Evolutionary conservation across 1,139 yeast species (phyloP).

Genomic region (Yamadazyma spencermartinsiae): DNA sequence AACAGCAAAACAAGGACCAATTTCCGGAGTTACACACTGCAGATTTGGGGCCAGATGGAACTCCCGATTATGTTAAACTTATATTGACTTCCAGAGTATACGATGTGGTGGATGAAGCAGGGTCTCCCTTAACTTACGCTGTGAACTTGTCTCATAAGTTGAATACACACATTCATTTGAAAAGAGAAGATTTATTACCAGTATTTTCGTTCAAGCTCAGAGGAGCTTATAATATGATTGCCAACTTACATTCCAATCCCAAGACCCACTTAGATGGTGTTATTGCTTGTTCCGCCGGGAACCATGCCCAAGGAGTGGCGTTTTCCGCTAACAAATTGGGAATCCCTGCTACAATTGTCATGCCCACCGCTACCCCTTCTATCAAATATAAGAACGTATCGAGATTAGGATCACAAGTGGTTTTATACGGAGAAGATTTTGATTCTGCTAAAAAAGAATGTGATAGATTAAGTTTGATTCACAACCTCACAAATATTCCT

Average conservation of each 20-base stretch:
- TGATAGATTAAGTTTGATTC: slow-evolving; percentile 60
- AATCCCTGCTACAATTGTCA: slow-evolving; percentile 93
- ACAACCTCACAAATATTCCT: slow-evolving; percentile 85
- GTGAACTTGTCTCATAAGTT: slow-evolving; percentile 70
- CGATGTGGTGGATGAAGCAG: slow-evolving; percentile 78
- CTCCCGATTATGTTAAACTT: slow-evolving; percentile 90
- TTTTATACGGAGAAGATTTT: slow-evolving; percentile 88
- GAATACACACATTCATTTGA: slow-evolving; percentile 71
- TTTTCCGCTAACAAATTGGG: slow-evolving; percentile 80
- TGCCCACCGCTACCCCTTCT: slow-evolving; percentile 97
- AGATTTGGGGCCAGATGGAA: slow-evolving; percentile 59
- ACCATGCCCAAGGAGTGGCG: slow-evolving; percentile 99
- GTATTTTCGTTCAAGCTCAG: slow-evolving; percentile 94
- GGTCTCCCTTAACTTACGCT: slow-evolving; percentile 82
- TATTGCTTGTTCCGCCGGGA: slow-evolving; percentile 97
- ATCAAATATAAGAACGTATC: slow-evolving; percentile 90
- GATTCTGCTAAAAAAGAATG: slow-evolving; percentile 93
- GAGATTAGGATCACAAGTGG: slow-evolving; percentile 91
- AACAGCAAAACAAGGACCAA: slow-evolving; percentile 14
- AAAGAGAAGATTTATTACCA: slow-evolving; percentile 91
- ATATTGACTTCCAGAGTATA: slow-evolving; percentile 90
- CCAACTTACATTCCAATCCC: slow-evolving; percentile 63
- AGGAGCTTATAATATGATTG: slow-evolving; percentile 97
- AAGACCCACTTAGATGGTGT: slow-evolving; percentile 80
- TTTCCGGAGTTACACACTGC: slow-evolving; percentile 52